These are phyloP conservation scores for Citrullus colocynthis DNA, from an alignment of 306 rosid species.

Conservation along the genomic window DNA sequence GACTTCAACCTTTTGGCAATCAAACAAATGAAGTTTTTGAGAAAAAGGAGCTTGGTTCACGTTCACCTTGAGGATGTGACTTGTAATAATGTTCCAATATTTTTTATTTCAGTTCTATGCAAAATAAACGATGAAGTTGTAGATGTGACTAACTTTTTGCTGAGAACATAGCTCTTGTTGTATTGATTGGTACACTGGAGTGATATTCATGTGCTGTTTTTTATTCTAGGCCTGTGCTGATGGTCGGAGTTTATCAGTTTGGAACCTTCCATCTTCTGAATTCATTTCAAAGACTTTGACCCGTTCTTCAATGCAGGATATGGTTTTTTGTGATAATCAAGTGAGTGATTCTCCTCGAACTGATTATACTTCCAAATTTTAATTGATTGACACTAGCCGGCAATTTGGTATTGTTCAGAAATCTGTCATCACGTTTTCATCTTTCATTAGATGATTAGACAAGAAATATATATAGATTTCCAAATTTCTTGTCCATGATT, in stretches of 20 bases:
- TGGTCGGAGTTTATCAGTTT: conserved; percentile 66
- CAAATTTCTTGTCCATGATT: background rate
- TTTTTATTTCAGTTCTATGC: background rate
- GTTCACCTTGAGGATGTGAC: background rate
- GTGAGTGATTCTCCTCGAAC: conserved; percentile 30
- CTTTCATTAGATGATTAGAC: background rate
- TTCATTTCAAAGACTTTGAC: conserved; percentile 48
- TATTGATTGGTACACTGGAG: background rate
- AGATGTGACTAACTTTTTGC: background rate
- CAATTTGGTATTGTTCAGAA: background rate
- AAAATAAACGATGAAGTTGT: background rate
- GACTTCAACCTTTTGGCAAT: background rate
- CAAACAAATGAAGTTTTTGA: background rate
- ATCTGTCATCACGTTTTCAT: background rate
- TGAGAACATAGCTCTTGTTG: conserved; percentile 5
- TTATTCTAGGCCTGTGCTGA: conserved; percentile 60
- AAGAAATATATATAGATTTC: background rate
- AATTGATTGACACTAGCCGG: background rate
- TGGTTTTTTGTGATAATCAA: conserved; percentile 64
- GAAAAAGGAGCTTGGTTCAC: background rate
- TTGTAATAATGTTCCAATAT: background rate
- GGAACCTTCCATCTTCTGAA: conserved; percentile 92
- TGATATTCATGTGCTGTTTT: conserved; percentile 11
- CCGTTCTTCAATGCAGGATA: conserved; percentile 60
- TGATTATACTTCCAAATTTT: background rate